Evolutionary conservation across 2,329 filamentous ascomycete genomes (phyloP), one percentile per base, ranked within the genome.

Genomic region (Colletotrichum cordylinicola): DNA sequence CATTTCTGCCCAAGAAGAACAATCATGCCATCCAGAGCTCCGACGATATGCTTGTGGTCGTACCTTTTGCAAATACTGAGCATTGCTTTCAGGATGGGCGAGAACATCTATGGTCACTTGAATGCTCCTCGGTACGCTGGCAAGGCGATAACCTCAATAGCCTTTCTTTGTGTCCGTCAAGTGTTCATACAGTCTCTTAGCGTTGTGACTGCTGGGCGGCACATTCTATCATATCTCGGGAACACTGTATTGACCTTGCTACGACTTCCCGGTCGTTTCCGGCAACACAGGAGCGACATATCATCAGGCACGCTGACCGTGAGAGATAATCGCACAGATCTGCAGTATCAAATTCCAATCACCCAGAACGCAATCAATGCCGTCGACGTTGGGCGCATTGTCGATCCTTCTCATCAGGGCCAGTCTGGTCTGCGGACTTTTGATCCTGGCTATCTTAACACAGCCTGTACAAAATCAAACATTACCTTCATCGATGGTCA

Each of bases 401-500:
- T 43, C n/a, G 39, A 43, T 16, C 18, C 39, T 43, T n/a, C 16
- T 43, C 39, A 43, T 43, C 39, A 18, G 39, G 16, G 18, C 39
- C 31, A 72, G 13, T 24, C 39, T 24, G 70, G 70, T 15, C 15
- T 73, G 21, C 56, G 65, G 15, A 15, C 70, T 29, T 18, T 73
- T 8, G 70, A 73, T 33, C 65, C 70, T 27, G 70, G 70, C 1
- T 73, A 55, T 21, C 70, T 39, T 6, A 73, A 73, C 18, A 73
- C 70, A 10, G 70, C 70, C 21, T 73, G 65, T 15, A 29, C 62
- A 8, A 56, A 73, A 9, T 73, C 65, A 8, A 78, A 77, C 31
- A 82, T 83, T 67, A 82, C 81, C 4, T 82, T 80, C 52, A 81
- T 79, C 60, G 82, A 85, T 72, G 83, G 83, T 24, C 77, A 82